Evolutionary conservation across 2,329 filamentous ascomycete species (phyloP), one percentile per base, ranked within the genome.

Genomic region (Beauveria sp.): DNA sequence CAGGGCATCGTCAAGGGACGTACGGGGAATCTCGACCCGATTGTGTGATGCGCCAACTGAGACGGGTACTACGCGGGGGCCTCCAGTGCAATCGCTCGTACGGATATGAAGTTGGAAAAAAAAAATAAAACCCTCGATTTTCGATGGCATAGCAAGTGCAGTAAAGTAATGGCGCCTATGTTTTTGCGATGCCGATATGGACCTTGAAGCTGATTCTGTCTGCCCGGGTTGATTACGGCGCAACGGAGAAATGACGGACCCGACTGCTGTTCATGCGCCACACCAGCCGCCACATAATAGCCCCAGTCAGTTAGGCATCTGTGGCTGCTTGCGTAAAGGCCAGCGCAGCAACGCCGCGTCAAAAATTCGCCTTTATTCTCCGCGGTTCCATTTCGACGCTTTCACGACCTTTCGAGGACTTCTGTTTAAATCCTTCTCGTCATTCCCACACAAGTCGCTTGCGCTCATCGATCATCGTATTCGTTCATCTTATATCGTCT

Each of bases 1-100:
- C 79, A 81, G 65, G 80, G 82, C 34, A 76, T 79, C 52, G 73
- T 78, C 62, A 79, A 79, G 69, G 76, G 75, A 14, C 68, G 68
- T 50, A 70, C 71, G 59, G 77, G 76, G 5, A 77, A 76, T 48
- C 69, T 69, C 51, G 72, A 78, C 56, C 75, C 74, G 10, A 66
- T 72, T 16, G 63, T 76, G 2, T 72, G 52, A 63, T 14, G 20
- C 14, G 24, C 6, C 22, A 24, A 37, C 12, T 37, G 12, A 37
- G 5, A 37, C 12, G 34, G 34, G 1, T 37, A 14, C 14, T 5
- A 37, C 34, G 12, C 34, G 12, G 34, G 12, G 34, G 12, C 5
- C 12, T 37, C 34, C 9, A 34, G 5, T 37, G 12, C 12, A 2
- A 37, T 37, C 34, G 34, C 5, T 14, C 34, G 12, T 37, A 5